phyloP scores from a whole-genome alignment of 257 asterid species.

The Fraxinus quadrangulata region DNA sequence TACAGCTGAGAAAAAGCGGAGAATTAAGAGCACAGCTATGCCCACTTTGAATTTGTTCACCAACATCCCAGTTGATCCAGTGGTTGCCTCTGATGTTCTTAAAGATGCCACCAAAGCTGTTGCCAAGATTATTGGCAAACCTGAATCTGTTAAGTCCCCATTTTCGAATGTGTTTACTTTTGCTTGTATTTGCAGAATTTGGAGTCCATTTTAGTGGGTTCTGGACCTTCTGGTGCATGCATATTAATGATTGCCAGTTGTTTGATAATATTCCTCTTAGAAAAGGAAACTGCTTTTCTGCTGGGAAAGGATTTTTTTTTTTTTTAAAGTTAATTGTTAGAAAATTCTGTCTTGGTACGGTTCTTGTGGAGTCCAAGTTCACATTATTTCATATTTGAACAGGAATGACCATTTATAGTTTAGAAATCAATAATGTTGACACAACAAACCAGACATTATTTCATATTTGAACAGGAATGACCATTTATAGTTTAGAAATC shows the following conservation, averaged over 20 bases:
- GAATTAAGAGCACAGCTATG: conserved; percentile 38
- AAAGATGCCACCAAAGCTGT: conserved; percentile 96
- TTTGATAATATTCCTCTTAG: conserved; percentile 26
- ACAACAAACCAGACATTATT: background rate
- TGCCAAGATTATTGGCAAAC: conserved; percentile 84
- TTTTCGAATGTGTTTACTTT: background rate
- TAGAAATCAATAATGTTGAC: background rate
- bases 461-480: background rate
- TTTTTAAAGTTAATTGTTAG: background rate
- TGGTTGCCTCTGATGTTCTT: conserved; percentile 88
- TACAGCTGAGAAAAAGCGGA: too few relatives aligned
- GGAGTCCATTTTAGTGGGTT: background rate
- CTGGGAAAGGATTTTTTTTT: too few relatives aligned
- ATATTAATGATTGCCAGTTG: conserved; percentile 6
- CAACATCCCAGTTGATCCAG: conserved; percentile 88
- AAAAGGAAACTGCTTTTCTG: background rate
- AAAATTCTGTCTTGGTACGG: background rate
- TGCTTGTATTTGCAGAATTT: background rate
- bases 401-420: background rate
- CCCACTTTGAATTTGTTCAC: conserved; percentile 85
- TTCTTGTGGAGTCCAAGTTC: background rate
- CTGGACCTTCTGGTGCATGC: conserved; percentile 8
- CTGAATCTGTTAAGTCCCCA: conserved; percentile 67
- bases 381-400: background rate
- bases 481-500: background rate